A percentile compares a stretch with the other conserved stretches of the same genome.
Conservation (phyloP, 1,139 yeast genomes). For the Taphrina pruni region DNA sequence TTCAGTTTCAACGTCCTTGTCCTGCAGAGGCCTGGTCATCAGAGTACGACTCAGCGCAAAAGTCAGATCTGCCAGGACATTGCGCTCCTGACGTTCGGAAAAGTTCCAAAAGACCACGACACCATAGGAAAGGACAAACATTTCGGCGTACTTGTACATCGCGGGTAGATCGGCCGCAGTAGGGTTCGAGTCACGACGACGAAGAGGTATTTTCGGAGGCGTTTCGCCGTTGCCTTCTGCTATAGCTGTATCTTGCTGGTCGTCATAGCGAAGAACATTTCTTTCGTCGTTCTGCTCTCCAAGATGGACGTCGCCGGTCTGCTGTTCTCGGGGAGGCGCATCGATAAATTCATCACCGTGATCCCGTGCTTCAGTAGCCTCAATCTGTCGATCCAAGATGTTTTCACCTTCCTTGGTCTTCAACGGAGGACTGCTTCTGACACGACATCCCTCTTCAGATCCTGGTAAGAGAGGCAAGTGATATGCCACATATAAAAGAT, state of each 20-base stretch:
- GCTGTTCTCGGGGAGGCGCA: conserved; percentile 30
- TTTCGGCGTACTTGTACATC: conserved; percentile 42
- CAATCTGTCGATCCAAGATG: conserved; percentile 37
- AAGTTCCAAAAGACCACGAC: conserved; percentile 98
- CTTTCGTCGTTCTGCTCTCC: conserved; percentile 16
- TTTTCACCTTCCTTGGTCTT: conserved; percentile 33
- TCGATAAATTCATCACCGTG: conserved; percentile 39
- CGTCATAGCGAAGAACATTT: conserved; percentile 6
- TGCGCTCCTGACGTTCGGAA: conserved; percentile 89
- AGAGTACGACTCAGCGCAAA: conserved; percentile 65
- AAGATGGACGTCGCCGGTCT: conserved; percentile 26
- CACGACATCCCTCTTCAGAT: conserved; percentile 73
- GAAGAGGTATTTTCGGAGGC: neutral
- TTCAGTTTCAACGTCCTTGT: conserved; percentile 91
- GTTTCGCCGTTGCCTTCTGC: conserved; percentile 23
- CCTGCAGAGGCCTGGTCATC: conserved; percentile 76
- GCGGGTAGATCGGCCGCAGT: conserved; percentile 39
- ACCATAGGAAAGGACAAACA: conserved; percentile 88
- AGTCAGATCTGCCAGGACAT: conserved; percentile 86
- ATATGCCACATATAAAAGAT: conserved; percentile 87
- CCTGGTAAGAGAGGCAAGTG: conserved; percentile 86
- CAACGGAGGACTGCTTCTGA: conserved; percentile 63
- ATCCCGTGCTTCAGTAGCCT: conserved; percentile 39
- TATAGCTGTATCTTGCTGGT: conserved; percentile 22
- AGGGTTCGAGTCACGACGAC: conserved; percentile 32